Evolutionary conservation across 306 rosid genomes (phyloP).

Genomic region (Lupinus albus): DNA sequence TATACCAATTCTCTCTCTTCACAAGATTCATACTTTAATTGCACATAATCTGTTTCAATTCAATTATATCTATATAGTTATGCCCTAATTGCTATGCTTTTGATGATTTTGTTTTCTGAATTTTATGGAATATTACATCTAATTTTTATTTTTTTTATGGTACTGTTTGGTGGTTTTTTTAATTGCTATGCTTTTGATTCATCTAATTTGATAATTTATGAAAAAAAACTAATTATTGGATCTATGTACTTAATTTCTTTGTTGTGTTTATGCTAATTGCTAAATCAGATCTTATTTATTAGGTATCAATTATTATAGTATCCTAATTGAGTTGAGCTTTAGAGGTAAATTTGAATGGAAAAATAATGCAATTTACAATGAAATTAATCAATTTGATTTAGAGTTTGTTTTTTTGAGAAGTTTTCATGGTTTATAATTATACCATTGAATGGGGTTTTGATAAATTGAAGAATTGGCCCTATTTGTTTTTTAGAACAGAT

Average conservation of each 20-base stretch:
- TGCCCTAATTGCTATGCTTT: neutral
- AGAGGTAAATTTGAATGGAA: neutral
- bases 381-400: slow-evolving; percentile 2
- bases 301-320: slow-evolving; percentile 22
- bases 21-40: slow-evolving; percentile 29
- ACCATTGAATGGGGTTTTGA: slow-evolving; percentile 34
- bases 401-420: slow-evolving; percentile 4
- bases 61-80: neutral
- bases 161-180: neutral
- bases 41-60: slow-evolving; percentile 25
- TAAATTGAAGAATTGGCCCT: slow-evolving; percentile 12
- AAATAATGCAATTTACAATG: neutral
- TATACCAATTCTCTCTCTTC: slow-evolving; percentile 35
- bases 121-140: neutral
- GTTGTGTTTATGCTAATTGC: slow-evolving; percentile 26
- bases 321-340: slow-evolving; percentile 5
- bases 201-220: slow-evolving; percentile 23
- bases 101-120: neutral
- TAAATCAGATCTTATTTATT: slow-evolving; percentile 51
- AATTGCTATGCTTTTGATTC: slow-evolving; percentile 3
- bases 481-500: slow-evolving; percentile 61
- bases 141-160: neutral
- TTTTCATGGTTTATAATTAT: slow-evolving; percentile 23
- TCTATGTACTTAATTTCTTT: slow-evolving; percentile 19
- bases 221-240: slow-evolving; percentile 30